These are phyloP conservation scores for Hyaloperonospora arabidopsidis DNA, from an alignment of 352 stramenopile genomes.

Conservation along the genomic window DNA sequence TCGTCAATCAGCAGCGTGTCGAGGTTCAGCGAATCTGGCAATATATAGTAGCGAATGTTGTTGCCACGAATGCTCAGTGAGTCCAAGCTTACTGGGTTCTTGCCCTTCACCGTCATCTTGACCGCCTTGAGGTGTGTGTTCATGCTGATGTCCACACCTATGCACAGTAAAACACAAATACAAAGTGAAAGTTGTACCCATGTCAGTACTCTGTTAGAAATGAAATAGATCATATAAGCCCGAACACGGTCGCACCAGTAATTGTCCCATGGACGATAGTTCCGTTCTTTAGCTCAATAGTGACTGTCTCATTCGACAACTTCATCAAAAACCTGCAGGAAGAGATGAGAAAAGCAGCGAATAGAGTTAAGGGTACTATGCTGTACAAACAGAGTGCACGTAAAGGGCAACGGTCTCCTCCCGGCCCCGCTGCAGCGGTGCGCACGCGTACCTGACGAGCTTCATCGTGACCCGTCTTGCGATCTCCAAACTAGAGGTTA, in stretches of 20 bases:
- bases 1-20: constrained; percentile 98
- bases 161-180: constrained; percentile 3
- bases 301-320: constrained; percentile 98
- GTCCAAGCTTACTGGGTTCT: constrained; percentile 95
- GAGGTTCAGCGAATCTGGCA: constrained; percentile 95
- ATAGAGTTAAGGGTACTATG: neutral
- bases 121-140: constrained; percentile 99
- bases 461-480: constrained; percentile 21
- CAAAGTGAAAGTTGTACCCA: neutral
- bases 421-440: neutral
- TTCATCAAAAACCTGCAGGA: constrained; percentile 93
- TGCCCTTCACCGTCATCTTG: constrained; percentile 96
- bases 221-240: constrained; percentile 2
- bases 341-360: neutral
- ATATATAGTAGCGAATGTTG: constrained; percentile 95
- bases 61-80: constrained; percentile 97
- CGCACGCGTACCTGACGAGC: constrained; percentile 31
- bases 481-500: too few species aligned
- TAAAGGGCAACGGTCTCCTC: neutral
- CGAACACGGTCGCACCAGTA: constrained; percentile 48
- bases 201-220: neutral
- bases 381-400: neutral
- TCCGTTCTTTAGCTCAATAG: constrained; percentile 99
- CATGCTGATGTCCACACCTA: constrained; percentile 98
- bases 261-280: constrained; percentile 98